Base-by-base conservation (phyloP, 2,329 filamentous ascomycete species). In the Pseudogymnoascus sp. region DNA sequence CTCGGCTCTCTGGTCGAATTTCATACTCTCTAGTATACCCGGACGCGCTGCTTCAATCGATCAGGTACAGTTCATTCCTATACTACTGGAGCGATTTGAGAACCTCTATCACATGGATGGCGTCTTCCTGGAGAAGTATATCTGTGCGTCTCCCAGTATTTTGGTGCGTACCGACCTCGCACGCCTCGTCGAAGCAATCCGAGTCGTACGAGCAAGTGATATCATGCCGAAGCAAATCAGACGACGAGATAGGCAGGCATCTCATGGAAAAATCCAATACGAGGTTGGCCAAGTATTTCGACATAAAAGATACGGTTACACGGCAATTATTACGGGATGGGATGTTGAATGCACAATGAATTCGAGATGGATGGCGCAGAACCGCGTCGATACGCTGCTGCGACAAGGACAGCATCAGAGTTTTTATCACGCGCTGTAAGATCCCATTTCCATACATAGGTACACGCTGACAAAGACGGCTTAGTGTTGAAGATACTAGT, bases 241-340 rank as follows among this genome's bases (percentile, higher is more conserved):
- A 23, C 59, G 59, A 30, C 67, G 70, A 34, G 64, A 67, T 26
- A 65, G 60, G n/a, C 39, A 34, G 12, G 61, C 58, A 33, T 52
- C 62, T 62, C 59, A 61, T 62, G 67, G 69, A n/a, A 68, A 73
- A 26, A 82, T 90, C 57, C 79, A 74, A 62, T 92, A 83, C 71
- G 82, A 79, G 57, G 81, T 96, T 56, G 94, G 94, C 0, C 88
- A 95, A 67, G 80, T 96, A 5, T 95, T 97, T 70, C 81, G 80
- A 55, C 94, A 99, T 73, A 83, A 79, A 63, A 82, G 91, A 48
- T 96, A 94, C 70, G 76, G 80, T 18, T 96, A 92, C 71, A 77
- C 85, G 56, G 92, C 87, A 15, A 81, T 95, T 23, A 88, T 99
- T 61, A 89, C 88, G 12, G 92, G 92, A n/a, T 99, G 92, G 92